Percentiles rank a stretch among this genome's conserved stretches.
phyloP scores from a whole-genome alignment of 805 yeast genomes.

The Soucietia sequanensis region DNA sequence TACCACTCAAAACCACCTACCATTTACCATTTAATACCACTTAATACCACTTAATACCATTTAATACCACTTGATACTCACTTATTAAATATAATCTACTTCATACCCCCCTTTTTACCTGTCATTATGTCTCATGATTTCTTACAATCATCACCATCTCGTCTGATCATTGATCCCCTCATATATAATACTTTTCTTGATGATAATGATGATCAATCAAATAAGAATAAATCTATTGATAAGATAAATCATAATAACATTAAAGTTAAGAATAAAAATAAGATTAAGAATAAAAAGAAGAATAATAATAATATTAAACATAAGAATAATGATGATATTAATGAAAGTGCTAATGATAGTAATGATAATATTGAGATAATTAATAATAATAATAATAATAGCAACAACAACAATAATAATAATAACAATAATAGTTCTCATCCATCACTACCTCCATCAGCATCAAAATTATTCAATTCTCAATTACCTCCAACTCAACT shows the following conservation, averaged over 20 bases:
- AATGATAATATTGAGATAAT: background rate
- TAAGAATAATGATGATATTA: background rate
- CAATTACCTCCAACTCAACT: conserved; percentile 14
- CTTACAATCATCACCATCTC: conserved; percentile 36
- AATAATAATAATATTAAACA: background rate
- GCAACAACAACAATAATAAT: conserved; percentile 1
- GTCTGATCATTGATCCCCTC: conserved; percentile 31
- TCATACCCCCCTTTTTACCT: no score
- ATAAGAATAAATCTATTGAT: conserved; percentile 5
- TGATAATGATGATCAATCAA: conserved; percentile 6
- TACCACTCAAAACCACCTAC: no score
- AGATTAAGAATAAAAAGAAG: background rate
- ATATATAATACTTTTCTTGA: conserved; percentile 23
- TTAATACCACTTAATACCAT: no score
- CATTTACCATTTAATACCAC: no score
- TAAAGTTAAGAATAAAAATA: background rate
- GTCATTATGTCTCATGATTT: conserved; percentile 25
- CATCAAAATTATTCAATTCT: conserved; percentile 18
- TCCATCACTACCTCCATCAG: conserved; percentile 19
- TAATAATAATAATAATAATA: background rate
- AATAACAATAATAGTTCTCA: conserved; percentile 4
- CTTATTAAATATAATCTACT: no score
- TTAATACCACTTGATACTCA: no score
- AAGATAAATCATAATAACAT: background rate
- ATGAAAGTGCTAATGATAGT: conserved; percentile 3